Evolutionary conservation across 2,329 filamentous ascomycete genomes (phyloP).

Genomic region (Alternaria ethzedia): DNA sequence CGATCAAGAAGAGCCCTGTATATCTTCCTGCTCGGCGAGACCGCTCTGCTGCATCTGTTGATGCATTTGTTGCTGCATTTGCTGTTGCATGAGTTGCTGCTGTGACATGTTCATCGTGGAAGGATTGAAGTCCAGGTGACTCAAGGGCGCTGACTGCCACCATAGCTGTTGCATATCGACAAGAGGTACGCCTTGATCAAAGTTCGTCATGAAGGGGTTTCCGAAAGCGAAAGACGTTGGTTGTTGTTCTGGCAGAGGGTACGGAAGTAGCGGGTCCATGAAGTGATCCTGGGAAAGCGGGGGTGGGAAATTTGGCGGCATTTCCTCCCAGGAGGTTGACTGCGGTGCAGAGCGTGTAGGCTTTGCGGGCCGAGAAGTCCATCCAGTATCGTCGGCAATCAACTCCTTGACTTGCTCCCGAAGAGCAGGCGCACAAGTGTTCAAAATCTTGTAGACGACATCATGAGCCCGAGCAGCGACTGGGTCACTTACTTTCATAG

Average conservation of each 20-base stretch:
- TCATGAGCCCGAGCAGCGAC: constrained; percentile 41
- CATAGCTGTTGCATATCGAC: constrained; percentile 20
- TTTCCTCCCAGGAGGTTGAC: neutral
- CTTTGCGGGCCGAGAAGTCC: neutral
- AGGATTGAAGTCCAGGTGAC: neutral
- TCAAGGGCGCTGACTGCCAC: neutral
- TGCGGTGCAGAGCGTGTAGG: neutral
- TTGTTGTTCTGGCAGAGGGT: neutral
- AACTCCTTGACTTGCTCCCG: constrained; percentile 21
- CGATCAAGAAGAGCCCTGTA: neutral
- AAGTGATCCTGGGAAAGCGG: neutral
- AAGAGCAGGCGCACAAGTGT: constrained; percentile 17
- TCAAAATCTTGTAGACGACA: constrained; percentile 24
- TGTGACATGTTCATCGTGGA: neutral
- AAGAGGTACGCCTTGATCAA: constrained; percentile 24
- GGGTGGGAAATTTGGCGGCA: neutral
- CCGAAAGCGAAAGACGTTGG: constrained; percentile 15
- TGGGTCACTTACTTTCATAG: constrained; percentile 35
- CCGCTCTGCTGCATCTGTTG: neutral
- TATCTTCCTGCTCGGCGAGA: neutral
- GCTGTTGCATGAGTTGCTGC: constrained; percentile 3
- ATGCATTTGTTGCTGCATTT: constrained; percentile 3
- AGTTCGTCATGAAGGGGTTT: constrained; percentile 29
- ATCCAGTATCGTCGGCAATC: neutral
- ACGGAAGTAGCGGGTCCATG: neutral